Conservation (phyloP, 148 eudicot genomes). For the Chenopodium suecicum region DNA sequence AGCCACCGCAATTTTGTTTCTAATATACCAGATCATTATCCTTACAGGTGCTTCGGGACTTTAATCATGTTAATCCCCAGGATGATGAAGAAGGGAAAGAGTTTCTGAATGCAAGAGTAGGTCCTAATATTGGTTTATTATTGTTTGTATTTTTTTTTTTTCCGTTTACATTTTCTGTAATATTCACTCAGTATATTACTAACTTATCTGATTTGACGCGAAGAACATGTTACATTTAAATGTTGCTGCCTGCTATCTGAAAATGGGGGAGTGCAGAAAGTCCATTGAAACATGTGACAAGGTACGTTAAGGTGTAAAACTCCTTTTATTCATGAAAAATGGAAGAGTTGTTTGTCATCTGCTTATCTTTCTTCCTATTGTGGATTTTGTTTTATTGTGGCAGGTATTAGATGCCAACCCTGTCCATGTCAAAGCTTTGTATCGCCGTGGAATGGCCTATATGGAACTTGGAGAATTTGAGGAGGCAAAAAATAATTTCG, state of each 20-base stretch:
- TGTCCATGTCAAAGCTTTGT: constrained; percentile 85
- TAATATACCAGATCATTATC: neutral
- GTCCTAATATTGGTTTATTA: constrained; percentile 16
- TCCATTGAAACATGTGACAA: constrained; percentile 90
- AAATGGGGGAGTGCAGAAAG: constrained; percentile 89
- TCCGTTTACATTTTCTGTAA: neutral
- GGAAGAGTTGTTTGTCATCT: neutral
- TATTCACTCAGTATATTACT: constrained; percentile 3
- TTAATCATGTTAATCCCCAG: constrained; percentile 95
- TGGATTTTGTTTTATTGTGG: constrained; percentile 3
- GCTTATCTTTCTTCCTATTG: neutral
- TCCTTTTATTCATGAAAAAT: neutral
- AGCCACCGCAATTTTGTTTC: neutral
- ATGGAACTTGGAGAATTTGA: constrained; percentile 89
- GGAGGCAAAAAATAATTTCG: constrained; percentile 84
- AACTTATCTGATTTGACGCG: constrained; percentile 18
- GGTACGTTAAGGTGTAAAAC: constrained; percentile 37
- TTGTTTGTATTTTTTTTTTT: neutral
- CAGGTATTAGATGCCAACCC: constrained; percentile 91
- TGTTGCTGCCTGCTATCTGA: constrained; percentile 93
- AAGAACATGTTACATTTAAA: constrained; percentile 86
- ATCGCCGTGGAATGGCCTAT: constrained; percentile 97
- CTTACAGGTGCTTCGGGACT: constrained; percentile 90
- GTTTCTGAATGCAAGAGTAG: constrained; percentile 76
- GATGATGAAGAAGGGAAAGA: constrained; percentile 95